Evolutionary conservation across 1,284 basidiomycete species (phyloP).

Genomic region (Trametes pubescens): DNA sequence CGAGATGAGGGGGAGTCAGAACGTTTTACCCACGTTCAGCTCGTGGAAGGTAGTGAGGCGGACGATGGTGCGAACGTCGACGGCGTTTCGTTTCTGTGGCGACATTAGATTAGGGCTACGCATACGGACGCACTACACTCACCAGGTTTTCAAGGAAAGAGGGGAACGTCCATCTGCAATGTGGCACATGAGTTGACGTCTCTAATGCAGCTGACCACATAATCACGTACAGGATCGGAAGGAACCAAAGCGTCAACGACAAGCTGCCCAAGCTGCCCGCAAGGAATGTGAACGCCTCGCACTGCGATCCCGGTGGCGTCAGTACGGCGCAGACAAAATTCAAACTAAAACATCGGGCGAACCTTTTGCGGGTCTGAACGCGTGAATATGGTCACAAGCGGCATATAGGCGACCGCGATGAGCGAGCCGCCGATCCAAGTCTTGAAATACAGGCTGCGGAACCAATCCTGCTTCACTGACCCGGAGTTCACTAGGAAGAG

Average conservation of each 20-base stretch:
- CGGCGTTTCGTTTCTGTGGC: constrained; percentile 58
- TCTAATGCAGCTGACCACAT: not conserved
- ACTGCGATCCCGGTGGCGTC: constrained; percentile 48
- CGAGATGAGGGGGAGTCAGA: not conserved
- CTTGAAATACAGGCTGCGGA: constrained; percentile 75
- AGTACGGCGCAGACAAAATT: not conserved
- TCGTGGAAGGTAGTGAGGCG: constrained; percentile 81
- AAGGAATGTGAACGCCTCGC: constrained; percentile 73
- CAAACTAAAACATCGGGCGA: constrained; percentile 30
- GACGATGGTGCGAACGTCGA: constrained; percentile 69
- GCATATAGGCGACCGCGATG: constrained; percentile 71
- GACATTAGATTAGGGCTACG: constrained; percentile 2
- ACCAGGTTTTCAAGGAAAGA: constrained; percentile 68
- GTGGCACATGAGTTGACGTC: constrained; percentile 38
- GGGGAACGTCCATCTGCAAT: constrained; percentile 65
- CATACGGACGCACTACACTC: constrained; percentile 33
- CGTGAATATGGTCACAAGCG: constrained; percentile 68
- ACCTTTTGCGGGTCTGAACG: constrained; percentile 66
- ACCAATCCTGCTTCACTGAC: constrained; percentile 73
- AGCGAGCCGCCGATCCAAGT: constrained; percentile 70
- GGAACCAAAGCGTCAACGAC: constrained; percentile 72
- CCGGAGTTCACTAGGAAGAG: constrained; percentile 76
- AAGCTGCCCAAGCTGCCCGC: constrained; percentile 74
- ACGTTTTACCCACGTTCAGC: constrained; percentile 65
- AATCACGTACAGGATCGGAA: constrained; percentile 65